Conservation (phyloP, 2,329 filamentous ascomycete genomes). For the Mycosphaerella sp. region DNA sequence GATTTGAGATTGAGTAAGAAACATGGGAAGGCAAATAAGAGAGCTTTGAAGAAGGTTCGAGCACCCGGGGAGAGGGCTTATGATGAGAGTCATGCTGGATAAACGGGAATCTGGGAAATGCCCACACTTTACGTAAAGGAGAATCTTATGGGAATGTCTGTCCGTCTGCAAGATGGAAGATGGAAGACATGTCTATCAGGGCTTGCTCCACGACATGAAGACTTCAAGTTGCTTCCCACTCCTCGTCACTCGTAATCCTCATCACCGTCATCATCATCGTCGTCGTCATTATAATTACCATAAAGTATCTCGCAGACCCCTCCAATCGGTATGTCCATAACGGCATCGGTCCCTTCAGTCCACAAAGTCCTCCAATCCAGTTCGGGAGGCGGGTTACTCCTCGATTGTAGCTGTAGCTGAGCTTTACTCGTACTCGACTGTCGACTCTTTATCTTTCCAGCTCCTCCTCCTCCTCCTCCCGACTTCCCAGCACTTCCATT, state of each 20-base stretch:
- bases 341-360: conserved; percentile 90
- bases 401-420: conserved; percentile 15
- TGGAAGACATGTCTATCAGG: too few species aligned
- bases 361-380: conserved; percentile 76
- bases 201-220: too few species aligned
- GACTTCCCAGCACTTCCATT: conserved; percentile 31
- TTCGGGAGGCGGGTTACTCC: conserved; percentile 21
- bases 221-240: too few species aligned
- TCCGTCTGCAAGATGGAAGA: too few species aligned
- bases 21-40: conserved; percentile 79
- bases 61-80: conserved; percentile 17
- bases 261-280: conserved; percentile 4
- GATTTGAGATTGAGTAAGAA: conserved; percentile 75
- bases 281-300: conserved; percentile 42
- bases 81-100: conserved; percentile 17
- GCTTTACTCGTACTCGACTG: conserved; percentile 32
- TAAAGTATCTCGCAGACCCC: conserved; percentile 95
- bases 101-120: background rate
- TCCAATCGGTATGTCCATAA: conserved; percentile 92
- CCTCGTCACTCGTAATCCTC: too few species aligned
- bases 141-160: too few species aligned
- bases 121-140: too few species aligned
- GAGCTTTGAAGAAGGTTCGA: conserved; percentile 34
- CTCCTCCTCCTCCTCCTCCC: conserved; percentile 35
- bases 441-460: conserved; percentile 31